Percentiles rank a stretch among this genome's conserved stretches.
These are phyloP conservation scores for Skeletonema marinoi DNA, from an alignment of 108 stramenopile species.

Conservation along the genomic window DNA sequence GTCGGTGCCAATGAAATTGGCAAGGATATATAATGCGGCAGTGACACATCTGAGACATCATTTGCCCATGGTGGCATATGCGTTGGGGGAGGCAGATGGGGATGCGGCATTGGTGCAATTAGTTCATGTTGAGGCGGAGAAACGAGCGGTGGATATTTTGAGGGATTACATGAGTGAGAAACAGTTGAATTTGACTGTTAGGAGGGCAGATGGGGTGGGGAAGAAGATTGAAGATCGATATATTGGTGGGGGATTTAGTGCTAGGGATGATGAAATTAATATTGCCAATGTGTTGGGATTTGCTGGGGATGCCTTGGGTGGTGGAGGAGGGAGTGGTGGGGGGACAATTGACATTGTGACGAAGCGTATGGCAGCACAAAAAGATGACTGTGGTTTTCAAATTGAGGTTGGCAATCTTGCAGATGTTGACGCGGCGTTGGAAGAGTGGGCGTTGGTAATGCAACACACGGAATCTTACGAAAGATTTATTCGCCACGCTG, in stretches of 20 bases:
- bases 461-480: conserved; percentile 94
- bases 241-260: conserved; percentile 27
- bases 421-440: conserved; percentile 90
- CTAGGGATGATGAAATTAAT: conserved; percentile 19
- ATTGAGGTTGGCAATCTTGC: conserved; percentile 66
- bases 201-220: conserved; percentile 68
- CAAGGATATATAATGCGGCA: conserved; percentile 79
- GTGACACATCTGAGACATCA: conserved; percentile 82
- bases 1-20: conserved; percentile 63
- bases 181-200: conserved; percentile 48
- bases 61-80: conserved; percentile 88
- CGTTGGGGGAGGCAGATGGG: conserved; percentile 76
- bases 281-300: conserved; percentile 30
- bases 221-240: conserved; percentile 62
- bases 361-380: conserved; percentile 27
- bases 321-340: neutral
- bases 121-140: conserved; percentile 78
- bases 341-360: neutral
- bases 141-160: conserved; percentile 65
- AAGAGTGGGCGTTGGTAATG: conserved; percentile 86
- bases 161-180: conserved; percentile 46
- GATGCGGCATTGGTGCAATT: conserved; percentile 84
- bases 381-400: conserved; percentile 77
- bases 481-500: conserved; percentile 84
- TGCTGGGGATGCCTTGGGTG: neutral